Evolutionary conservation across 139 green algal genomes (phyloP), one percentile per base, ranked within the genome.

Genomic region (Closterium sp.): DNA sequence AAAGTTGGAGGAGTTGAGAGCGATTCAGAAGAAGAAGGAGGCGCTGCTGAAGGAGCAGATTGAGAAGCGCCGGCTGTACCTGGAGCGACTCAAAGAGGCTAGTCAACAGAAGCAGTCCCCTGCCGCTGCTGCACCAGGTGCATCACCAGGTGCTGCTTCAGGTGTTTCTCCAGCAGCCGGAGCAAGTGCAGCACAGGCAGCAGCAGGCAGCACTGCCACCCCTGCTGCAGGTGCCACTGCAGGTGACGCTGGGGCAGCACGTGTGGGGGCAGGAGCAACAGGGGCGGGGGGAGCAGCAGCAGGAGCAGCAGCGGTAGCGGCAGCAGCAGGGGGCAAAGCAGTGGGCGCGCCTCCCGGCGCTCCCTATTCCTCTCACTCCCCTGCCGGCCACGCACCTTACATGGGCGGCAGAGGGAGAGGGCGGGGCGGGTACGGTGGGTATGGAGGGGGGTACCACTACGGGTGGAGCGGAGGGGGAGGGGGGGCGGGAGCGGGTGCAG

Each of bases 21-120:
- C n/a, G 30, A 86, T 94, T n/a, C 90, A 94, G 86, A 70, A 90
- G 89, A 92, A 94, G 79, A 94, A 91, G 31, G 86, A 94, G 90
- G 85, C 90, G 70, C 62, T 94, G 92, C 88, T 94, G 70, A 24
- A 9, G 91, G 85, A 92, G 90, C 92, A 94, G 84, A 94, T 94
- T 62, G 90, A 94, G 90, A 45, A 94, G 73, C 89, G 86, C 34
- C 85, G 91, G 86, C 89, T 91, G 91, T 86, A 94, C n/a, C 73
- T 94, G 85, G 92, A 94, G 32, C 34, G 27, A 85, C 84, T 93
- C 22, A 50, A 34, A 30, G n/a, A 31, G 70, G 45, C 42, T 22
- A 93, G 31, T 22, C 22, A 73, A 30, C 30, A 42, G 24, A 50
- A 90, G 70, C 34, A 91, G 38, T 19, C 85, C 7, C 0, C 86